phyloP scores from a whole-genome alignment of 2,329 filamentous ascomycete species.

The Sclerotinia subarctica region DNA sequence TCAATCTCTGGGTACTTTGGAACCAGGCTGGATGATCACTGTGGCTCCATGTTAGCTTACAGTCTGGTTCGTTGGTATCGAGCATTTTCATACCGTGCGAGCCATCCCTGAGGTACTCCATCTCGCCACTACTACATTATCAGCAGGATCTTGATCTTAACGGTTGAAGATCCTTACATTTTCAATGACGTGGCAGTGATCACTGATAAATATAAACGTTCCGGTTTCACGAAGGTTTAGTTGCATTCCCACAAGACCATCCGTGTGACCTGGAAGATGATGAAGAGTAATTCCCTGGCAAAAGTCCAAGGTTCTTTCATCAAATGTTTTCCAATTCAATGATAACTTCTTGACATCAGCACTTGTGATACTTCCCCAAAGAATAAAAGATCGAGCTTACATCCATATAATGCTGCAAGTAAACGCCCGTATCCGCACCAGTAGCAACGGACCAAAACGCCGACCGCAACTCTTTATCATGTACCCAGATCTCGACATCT shows the following conservation, averaged over 20 bases:
- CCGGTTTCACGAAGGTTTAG: constrained; percentile 38
- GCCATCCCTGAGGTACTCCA: constrained; percentile 39
- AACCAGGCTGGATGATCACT: constrained; percentile 40
- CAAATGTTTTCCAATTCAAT: constrained; percentile 46
- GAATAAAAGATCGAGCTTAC: constrained; percentile 19
- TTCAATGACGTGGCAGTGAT: constrained; percentile 39
- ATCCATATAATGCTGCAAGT: constrained; percentile 39
- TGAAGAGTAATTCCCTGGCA: constrained; percentile 41
- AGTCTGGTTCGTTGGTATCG: background rate
- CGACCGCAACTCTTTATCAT: constrained; percentile 47
- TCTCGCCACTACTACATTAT: constrained; percentile 29
- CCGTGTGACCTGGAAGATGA: constrained; percentile 35
- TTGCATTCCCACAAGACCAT: constrained; percentile 38
- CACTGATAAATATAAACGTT: constrained; percentile 39
- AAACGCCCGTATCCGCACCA: constrained; percentile 42
- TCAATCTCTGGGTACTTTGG: constrained; percentile 36
- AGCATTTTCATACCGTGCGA: constrained; percentile 33
- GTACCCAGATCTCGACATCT: constrained; percentile 46
- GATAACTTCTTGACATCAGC: constrained; percentile 30
- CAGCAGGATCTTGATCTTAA: background rate
- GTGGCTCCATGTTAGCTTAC: constrained; percentile 5
- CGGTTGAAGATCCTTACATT: constrained; percentile 27
- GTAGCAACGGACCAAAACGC: constrained; percentile 47
- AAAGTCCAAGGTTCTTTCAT: constrained; percentile 41
- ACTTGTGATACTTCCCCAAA: background rate